Evolutionary conservation across 768 basidiomycete species (phyloP).

Genomic region (Suillus americanus): DNA sequence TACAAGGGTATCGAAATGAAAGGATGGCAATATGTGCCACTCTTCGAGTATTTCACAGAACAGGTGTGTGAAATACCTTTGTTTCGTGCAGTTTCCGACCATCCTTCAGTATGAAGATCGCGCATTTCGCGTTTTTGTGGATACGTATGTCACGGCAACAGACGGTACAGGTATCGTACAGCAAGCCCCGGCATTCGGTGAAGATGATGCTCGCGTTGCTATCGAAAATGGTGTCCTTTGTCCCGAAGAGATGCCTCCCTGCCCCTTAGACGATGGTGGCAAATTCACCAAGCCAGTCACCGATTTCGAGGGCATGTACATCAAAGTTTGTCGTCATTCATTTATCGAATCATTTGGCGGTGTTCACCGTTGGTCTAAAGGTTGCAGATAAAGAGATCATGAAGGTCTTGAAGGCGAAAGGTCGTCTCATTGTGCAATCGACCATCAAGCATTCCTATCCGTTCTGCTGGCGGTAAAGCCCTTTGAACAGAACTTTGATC

Average conservation of each 20-base stretch:
- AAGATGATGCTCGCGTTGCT: constrained; percentile 96
- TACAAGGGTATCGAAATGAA: constrained; percentile 94
- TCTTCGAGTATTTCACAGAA: constrained; percentile 97
- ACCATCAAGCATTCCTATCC: constrained; percentile 92
- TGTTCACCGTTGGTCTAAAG: constrained; percentile 37
- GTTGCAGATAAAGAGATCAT: constrained; percentile 94
- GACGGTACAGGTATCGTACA: constrained; percentile 99
- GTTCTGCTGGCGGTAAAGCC: constrained; percentile 87
- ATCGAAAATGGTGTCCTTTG: constrained; percentile 80
- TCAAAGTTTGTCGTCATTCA: constrained; percentile 63
- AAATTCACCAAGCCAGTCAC: constrained; percentile 86
- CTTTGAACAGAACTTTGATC: background rate
- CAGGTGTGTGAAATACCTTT: constrained; percentile 50
- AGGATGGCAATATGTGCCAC: constrained; percentile 91
- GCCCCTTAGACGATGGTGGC: constrained; percentile 90
- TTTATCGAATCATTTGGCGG: background rate
- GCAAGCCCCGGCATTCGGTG: constrained; percentile 97
- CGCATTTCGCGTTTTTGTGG: constrained; percentile 86
- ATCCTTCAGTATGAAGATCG: constrained; percentile 76
- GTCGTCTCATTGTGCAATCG: constrained; percentile 83
- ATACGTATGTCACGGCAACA: constrained; percentile 90
- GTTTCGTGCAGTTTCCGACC: background rate
- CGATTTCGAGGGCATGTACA: constrained; percentile 84
- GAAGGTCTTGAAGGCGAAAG: constrained; percentile 84
- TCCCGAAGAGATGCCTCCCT: constrained; percentile 92